Conservation (phyloP, 495 filamentous ascomycete species). For the Pseudevernia furfuracea region DNA sequence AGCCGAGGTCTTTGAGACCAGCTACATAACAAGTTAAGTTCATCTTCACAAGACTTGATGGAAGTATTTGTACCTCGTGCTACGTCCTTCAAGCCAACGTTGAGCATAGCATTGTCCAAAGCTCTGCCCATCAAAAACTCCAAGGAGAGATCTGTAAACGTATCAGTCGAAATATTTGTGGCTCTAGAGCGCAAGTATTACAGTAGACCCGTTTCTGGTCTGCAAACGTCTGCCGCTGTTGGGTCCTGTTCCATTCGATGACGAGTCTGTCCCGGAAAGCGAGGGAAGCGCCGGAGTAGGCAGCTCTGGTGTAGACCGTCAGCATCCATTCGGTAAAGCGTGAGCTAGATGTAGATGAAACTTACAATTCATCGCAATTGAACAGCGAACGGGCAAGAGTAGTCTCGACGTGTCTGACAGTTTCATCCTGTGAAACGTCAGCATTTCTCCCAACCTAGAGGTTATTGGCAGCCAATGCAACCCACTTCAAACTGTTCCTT, state of each 20-base stretch:
- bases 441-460: not conserved
- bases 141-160: conserved; percentile 63
- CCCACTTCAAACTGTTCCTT: conserved; percentile 65
- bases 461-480: not conserved
- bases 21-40: conserved; percentile 37
- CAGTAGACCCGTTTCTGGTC: conserved; percentile 93
- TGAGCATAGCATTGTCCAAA: conserved; percentile 97
- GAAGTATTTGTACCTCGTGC: conserved; percentile 55
- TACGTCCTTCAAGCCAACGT: conserved; percentile 77
- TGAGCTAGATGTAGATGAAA: not conserved
- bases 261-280: conserved; percentile 90
- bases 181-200: conserved; percentile 28
- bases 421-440: conserved; percentile 50
- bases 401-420: conserved; percentile 92
- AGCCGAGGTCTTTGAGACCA: conserved; percentile 80
- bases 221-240: conserved; percentile 83
- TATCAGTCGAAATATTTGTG: conserved; percentile 11
- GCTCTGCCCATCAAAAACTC: conserved; percentile 97
- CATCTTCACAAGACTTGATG: not conserved
- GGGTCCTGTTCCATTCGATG: conserved; percentile 95
- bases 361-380: conserved; percentile 86
- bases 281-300: conserved; percentile 82
- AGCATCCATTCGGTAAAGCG: not conserved
- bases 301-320: conserved; percentile 47
- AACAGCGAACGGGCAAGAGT: conserved; percentile 92